These are phyloP conservation scores for Trichoderma afroharzianum DNA, from an alignment of 2,329 filamentous ascomycete species.

Conservation along the genomic window DNA sequence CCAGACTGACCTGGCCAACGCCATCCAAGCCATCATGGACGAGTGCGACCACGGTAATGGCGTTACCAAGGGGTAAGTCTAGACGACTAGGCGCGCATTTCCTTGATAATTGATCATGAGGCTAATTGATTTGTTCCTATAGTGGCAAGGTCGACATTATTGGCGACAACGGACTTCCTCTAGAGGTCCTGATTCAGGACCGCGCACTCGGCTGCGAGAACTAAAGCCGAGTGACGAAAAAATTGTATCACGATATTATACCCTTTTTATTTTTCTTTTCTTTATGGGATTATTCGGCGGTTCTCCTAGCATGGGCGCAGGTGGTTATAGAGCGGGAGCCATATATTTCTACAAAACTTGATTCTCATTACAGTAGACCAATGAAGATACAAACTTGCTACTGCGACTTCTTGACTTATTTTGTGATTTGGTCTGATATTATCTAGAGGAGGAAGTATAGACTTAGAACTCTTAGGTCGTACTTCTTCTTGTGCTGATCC, in stretches of 20 bases:
- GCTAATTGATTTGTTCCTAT: background rate
- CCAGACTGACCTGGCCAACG: background rate
- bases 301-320: constrained; percentile 3
- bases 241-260: background rate
- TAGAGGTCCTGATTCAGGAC: background rate
- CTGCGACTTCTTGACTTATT: background rate
- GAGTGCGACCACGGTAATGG: background rate
- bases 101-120: too few relatives aligned
- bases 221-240: background rate
- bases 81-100: background rate
- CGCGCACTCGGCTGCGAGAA: background rate
- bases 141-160: background rate
- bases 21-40: background rate
- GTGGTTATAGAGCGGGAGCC: background rate
- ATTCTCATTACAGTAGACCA: background rate
- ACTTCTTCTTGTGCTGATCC: too few relatives aligned
- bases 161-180: background rate
- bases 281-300: background rate
- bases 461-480: background rate
- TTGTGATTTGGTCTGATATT: background rate
- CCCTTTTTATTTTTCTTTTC: background rate
- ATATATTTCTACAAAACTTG: background rate
- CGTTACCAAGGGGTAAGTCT: background rate
- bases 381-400: background rate
- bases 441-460: background rate